Evolutionary conservation across 108 stramenopile genomes (phyloP).

Genomic region (Cyclotella choctawhatcheeana): DNA sequence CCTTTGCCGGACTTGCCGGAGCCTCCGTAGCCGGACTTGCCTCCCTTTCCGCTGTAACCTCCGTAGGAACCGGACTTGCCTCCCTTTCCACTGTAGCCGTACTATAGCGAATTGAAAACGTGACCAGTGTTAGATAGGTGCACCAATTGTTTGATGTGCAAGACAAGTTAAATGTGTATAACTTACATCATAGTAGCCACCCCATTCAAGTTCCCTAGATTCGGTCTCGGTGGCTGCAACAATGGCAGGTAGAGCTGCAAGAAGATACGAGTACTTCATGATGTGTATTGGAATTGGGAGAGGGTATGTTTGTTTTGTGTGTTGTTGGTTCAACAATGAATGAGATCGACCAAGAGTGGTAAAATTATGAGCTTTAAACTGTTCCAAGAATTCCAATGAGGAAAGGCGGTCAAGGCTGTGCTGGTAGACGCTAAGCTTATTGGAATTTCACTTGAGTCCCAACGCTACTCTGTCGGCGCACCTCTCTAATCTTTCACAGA

Average conservation of each 20-base stretch:
- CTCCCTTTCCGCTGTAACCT: neutral
- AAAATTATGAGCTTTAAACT: too few species aligned
- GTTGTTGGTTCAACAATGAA: neutral
- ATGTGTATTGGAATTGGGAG: neutral
- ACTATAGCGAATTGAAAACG: neutral
- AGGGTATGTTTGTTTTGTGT: neutral
- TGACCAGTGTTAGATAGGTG: neutral
- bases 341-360: too few species aligned
- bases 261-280: constrained; percentile 3
- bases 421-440: too few species aligned
- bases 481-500: too few species aligned
- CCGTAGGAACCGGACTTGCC: constrained; percentile 5
- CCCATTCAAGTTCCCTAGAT: neutral
- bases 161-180: neutral
- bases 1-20: constrained; percentile 2
- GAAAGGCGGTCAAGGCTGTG: too few species aligned
- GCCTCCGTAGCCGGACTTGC: neutral
- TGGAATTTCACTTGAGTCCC: too few species aligned
- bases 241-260: neutral
- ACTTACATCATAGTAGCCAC: neutral
- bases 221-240: neutral
- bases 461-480: too few species aligned
- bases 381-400: too few species aligned
- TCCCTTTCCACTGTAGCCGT: constrained; percentile 4
- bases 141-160: neutral